These are phyloP conservation scores for Candida silvicultrix DNA, from an alignment of 805 yeast species.

Conservation along the genomic window DNA sequence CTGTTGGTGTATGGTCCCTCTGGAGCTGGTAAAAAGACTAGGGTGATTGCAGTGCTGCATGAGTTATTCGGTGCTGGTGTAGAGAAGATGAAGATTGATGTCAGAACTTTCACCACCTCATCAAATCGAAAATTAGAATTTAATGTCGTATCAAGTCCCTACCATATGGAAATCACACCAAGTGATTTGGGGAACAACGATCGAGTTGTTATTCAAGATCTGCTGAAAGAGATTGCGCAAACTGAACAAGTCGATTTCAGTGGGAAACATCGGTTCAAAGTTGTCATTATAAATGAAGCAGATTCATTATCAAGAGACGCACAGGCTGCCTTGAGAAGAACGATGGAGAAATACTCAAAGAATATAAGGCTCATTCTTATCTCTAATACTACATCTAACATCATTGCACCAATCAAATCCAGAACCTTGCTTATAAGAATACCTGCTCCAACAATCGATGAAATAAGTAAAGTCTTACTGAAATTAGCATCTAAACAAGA, in stretches of 20 bases:
- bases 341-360: constrained; percentile 91
- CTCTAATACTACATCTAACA: constrained; percentile 85
- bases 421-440: constrained; percentile 86
- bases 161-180: constrained; percentile 93
- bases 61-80: constrained; percentile 81
- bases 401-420: constrained; percentile 90
- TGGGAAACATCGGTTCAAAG: constrained; percentile 55
- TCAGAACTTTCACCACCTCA: constrained; percentile 72
- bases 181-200: constrained; percentile 96
- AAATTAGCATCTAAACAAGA: constrained; percentile 54
- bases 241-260: constrained; percentile 89
- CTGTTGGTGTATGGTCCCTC: constrained; percentile 89
- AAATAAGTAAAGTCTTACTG: constrained; percentile 49
- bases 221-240: constrained; percentile 90
- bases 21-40: constrained; percentile 96
- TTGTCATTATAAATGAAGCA: constrained; percentile 87
- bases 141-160: constrained; percentile 86
- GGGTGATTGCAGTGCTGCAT: constrained; percentile 72
- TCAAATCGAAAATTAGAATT: constrained; percentile 79
- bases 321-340: constrained; percentile 90
- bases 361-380: constrained; percentile 80
- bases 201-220: constrained; percentile 88
- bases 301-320: constrained; percentile 88
- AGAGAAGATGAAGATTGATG: constrained; percentile 83
- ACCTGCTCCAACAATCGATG: constrained; percentile 67